Conservation (phyloP, 805 yeast genomes). For the Peterozyma xylosa region DNA sequence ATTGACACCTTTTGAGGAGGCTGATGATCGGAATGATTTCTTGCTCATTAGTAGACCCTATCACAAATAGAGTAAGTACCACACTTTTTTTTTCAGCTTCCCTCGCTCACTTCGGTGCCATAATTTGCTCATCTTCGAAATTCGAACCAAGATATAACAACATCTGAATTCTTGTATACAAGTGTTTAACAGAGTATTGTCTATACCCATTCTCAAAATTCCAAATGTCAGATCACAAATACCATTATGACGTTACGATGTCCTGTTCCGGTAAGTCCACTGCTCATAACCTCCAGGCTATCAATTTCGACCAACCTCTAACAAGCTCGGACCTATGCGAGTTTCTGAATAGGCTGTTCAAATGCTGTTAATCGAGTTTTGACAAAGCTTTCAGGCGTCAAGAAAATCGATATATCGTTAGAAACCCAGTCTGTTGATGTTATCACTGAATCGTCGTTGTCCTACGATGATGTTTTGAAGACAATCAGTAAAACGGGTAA, state of each 20-base stretch:
- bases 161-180: too few relatives aligned
- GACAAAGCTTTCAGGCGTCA: slow-evolving; percentile 64
- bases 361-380: slow-evolving; percentile 78
- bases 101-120: too few relatives aligned
- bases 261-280: slow-evolving; percentile 52
- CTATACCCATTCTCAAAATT: too few relatives aligned
- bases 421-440: slow-evolving; percentile 82
- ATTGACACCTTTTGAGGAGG: too few relatives aligned
- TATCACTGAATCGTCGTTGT: slow-evolving; percentile 41
- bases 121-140: too few relatives aligned
- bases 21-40: too few relatives aligned
- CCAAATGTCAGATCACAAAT: slow-evolving; percentile 47
- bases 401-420: slow-evolving; percentile 64
- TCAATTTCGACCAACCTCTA: not conserved
- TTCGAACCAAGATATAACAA: too few relatives aligned
- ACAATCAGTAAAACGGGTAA: slow-evolving; percentile 90
- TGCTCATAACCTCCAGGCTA: too few relatives aligned
- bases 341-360: slow-evolving; percentile 53
- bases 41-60: too few relatives aligned
- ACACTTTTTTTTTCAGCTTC: too few relatives aligned
- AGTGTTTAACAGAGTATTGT: too few relatives aligned
- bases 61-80: too few relatives aligned
- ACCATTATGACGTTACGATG: slow-evolving; percentile 80
- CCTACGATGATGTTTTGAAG: slow-evolving; percentile 71
- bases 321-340: not conserved